Percentiles rank a stretch among this genome's conserved stretches.
phyloP scores from a whole-genome alignment of 805 yeast species.

The Metschnikowia hibisci region DNA sequence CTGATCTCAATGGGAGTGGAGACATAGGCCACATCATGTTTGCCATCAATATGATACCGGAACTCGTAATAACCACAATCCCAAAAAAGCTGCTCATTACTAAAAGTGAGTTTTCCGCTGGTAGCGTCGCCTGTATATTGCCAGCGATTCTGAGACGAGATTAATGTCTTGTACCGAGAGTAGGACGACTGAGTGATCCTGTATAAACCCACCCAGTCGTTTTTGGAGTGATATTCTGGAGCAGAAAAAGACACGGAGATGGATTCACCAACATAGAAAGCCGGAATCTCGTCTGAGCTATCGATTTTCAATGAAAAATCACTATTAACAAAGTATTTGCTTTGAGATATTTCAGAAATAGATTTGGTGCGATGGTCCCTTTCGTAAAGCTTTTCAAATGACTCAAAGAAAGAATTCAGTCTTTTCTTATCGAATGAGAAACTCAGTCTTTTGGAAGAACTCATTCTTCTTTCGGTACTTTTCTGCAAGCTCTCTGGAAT shows the following conservation, averaged over 20 bases:
- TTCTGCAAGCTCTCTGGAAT: slow-evolving; percentile 37
- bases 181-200: slow-evolving; percentile 55
- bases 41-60: slow-evolving; percentile 62
- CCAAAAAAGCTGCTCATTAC: slow-evolving; percentile 49
- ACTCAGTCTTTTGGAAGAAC: background rate
- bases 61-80: slow-evolving; percentile 72
- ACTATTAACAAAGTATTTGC: slow-evolving; percentile 35
- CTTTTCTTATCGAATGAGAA: slow-evolving; percentile 8
- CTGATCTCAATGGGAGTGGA: slow-evolving; percentile 65
- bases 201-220: slow-evolving; percentile 79
- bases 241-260: slow-evolving; percentile 53
- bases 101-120: slow-evolving; percentile 49
- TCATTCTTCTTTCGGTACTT: slow-evolving; percentile 18
- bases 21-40: slow-evolving; percentile 65
- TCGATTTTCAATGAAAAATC: slow-evolving; percentile 28
- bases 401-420: slow-evolving; percentile 36
- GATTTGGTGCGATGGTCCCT: slow-evolving; percentile 27
- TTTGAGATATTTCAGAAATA: slow-evolving; percentile 38
- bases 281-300: slow-evolving; percentile 11
- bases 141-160: slow-evolving; percentile 71
- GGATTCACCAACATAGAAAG: slow-evolving; percentile 46
- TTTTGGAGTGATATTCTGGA: slow-evolving; percentile 44
- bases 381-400: slow-evolving; percentile 41
- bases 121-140: slow-evolving; percentile 36
- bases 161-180: slow-evolving; percentile 51